Percentiles rank a stretch among this genome's conserved stretches.
phyloP scores from a whole-genome alignment of 768 basidiomycete genomes.

The Termitomyces sp. region DNA sequence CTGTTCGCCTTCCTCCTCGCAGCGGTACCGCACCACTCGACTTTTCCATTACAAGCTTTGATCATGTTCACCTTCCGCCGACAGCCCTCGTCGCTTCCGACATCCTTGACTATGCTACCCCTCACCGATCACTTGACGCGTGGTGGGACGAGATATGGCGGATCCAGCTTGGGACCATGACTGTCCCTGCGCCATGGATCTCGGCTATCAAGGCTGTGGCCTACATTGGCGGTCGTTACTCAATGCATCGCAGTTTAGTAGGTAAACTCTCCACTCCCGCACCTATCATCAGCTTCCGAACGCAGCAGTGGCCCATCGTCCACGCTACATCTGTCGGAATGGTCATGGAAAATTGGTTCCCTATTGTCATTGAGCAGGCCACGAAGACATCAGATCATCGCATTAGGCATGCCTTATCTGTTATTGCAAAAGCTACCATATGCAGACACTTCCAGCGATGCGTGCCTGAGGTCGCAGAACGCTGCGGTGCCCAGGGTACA shows the following conservation, averaged over 20 bases:
- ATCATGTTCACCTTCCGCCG: slow-evolving; percentile 47
- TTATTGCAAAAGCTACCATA: slow-evolving; percentile 53
- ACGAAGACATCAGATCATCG: slow-evolving; percentile 38
- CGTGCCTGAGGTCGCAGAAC: slow-evolving; percentile 51
- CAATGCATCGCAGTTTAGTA: slow-evolving; percentile 48
- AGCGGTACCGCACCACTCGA: slow-evolving; percentile 53
- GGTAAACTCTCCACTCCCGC: slow-evolving; percentile 38
- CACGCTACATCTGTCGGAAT: slow-evolving; percentile 48
- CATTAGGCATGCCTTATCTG: slow-evolving; percentile 52
- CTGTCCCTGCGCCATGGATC: slow-evolving; percentile 46
- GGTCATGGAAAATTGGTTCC: slow-evolving; percentile 49
- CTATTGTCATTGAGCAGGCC: slow-evolving; percentile 30
- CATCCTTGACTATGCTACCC: slow-evolving; percentile 34
- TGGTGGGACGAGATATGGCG: slow-evolving; percentile 59
- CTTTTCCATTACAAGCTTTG: slow-evolving; percentile 53
- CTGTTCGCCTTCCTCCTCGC: slow-evolving; percentile 46
- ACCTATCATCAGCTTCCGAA: slow-evolving; percentile 60
- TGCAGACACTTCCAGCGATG: slow-evolving; percentile 52
- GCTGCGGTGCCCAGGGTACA: slow-evolving; percentile 64
- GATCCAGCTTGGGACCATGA: slow-evolving; percentile 50
- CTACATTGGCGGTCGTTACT: slow-evolving; percentile 56
- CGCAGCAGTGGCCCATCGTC: slow-evolving; percentile 59
- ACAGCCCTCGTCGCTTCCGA: slow-evolving; percentile 48
- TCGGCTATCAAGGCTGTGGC: slow-evolving; percentile 51
- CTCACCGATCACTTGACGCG: slow-evolving; percentile 38